A percentile compares a stretch with the other conserved stretches of the same genome.
Evolutionary conservation across 2,329 filamentous ascomycete genomes (phyloP).

Genomic region (Ophiosphaerella herpotricha): DNA sequence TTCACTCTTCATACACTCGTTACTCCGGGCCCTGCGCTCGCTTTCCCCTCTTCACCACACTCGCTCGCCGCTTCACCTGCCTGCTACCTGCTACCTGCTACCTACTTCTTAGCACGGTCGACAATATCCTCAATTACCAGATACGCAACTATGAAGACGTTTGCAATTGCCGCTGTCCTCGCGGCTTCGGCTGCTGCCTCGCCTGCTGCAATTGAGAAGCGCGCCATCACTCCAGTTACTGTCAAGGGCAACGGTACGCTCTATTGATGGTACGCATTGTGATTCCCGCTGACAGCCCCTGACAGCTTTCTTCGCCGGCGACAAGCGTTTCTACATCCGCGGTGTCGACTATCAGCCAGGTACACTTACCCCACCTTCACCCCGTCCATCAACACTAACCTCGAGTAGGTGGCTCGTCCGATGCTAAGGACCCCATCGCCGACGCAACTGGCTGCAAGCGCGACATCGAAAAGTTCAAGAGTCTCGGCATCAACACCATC

Average conservation of each 20-base stretch:
- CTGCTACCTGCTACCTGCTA: not conserved
- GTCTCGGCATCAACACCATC: constrained; percentile 86
- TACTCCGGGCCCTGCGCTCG: constrained; percentile 20
- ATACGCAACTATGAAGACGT: constrained; percentile 57
- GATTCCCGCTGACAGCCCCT: constrained; percentile 25
- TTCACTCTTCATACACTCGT: constrained; percentile 25
- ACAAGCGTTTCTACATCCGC: constrained; percentile 64
- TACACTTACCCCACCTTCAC: constrained; percentile 10
- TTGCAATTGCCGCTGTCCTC: constrained; percentile 53
- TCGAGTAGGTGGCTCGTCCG: constrained; percentile 60
- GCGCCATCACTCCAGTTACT: constrained; percentile 59
- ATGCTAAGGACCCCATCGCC: constrained; percentile 74
- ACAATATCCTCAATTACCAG: constrained; percentile 10
- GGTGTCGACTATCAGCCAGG: constrained; percentile 69
- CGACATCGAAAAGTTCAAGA: constrained; percentile 80
- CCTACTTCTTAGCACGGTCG: not conserved
- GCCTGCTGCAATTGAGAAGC: constrained; percentile 45
- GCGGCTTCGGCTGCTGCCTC: constrained; percentile 53
- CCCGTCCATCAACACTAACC: constrained; percentile 12
- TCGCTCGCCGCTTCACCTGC: constrained; percentile 11
- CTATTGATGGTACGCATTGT: not conserved
- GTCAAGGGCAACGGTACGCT: constrained; percentile 65
- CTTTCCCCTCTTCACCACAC: constrained; percentile 11
- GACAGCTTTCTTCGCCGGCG: constrained; percentile 64
- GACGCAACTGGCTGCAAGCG: constrained; percentile 72